These are phyloP conservation scores for Elongisporangium senticosum DNA, from an alignment of 352 stramenopile species.

Conservation along the genomic window DNA sequence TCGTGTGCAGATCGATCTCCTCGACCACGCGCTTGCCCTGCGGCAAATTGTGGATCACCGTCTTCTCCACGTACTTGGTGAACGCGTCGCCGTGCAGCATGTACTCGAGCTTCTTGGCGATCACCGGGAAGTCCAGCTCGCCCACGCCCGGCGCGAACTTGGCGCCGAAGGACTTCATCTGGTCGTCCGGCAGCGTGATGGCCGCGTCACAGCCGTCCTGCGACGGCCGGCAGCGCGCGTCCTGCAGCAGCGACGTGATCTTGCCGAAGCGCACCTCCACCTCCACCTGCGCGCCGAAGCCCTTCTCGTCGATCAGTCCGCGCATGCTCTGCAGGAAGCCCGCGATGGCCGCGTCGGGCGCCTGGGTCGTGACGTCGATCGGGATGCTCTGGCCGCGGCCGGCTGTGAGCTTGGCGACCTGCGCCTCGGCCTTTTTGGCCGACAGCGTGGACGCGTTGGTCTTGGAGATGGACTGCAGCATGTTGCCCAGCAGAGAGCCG, in stretches of 20 bases:
- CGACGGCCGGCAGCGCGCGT: constrained; percentile 65
- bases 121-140: constrained; percentile 64
- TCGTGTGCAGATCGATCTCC: constrained; percentile 58
- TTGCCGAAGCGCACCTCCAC: constrained; percentile 79
- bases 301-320: constrained; percentile 67
- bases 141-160: constrained; percentile 77
- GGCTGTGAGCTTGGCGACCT: constrained; percentile 67
- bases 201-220: constrained; percentile 67
- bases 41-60: constrained; percentile 71
- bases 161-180: constrained; percentile 74
- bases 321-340: constrained; percentile 80
- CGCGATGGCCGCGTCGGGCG: constrained; percentile 74
- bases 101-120: constrained; percentile 55
- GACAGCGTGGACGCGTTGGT: constrained; percentile 75
- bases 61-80: constrained; percentile 70
- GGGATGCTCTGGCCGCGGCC: constrained; percentile 64
- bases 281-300: constrained; percentile 72
- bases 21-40: constrained; percentile 77
- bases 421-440: constrained; percentile 66
- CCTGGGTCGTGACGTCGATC: constrained; percentile 55
- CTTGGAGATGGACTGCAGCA: constrained; percentile 65
- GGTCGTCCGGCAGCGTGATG: constrained; percentile 59
- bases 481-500: constrained; percentile 42
- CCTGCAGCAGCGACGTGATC: constrained; percentile 74
- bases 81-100: constrained; percentile 70